Base-by-base conservation (phyloP, 129 eudicot species). In the Chrysanthemum seticuspe region DNA sequence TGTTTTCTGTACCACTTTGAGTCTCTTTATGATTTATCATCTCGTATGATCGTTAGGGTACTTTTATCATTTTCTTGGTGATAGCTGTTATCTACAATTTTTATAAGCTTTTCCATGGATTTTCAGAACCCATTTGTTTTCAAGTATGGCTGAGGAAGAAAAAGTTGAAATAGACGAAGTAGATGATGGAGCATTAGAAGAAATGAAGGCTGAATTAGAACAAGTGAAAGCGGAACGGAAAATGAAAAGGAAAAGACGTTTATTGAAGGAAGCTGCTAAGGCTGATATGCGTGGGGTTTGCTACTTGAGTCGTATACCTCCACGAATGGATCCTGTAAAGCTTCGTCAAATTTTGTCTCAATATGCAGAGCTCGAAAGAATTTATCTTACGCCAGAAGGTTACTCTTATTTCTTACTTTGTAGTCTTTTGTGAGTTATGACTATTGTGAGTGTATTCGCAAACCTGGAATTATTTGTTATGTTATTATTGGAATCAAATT, bases 311-410 rank as follows among this genome's bases (percentile, higher is more conserved):
- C 77, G 97, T 29, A 80, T 95, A 29, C 99, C 97, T 65, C 99
- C 99, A 3, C 91, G 84, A 44, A 95, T 95, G 99, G 94, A 95
- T 83, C 99, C 91, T 45, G 29, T 84, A 72, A 86, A 86, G 81
- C 96, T 94, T 65, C 89, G 96, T 8, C 96, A 90, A 75, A 68
- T 81, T 79, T 84, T 95, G 23, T 95, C 99, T 18, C 96, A 87
- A 53, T 87, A 65, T 74, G 96, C 94, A 72, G 97, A 95, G 11
- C 78, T 95, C 25, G 85, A 81, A 67, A 82, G 99, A 81, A 83
- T 95, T 49, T 95, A 91, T 82, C 97, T 95, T 63, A 74, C 83
- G 31, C 99, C 99, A 8, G 90, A 91, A 91, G 86, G 99, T 94
- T 31, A 72, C 71, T 25, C 14, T 6, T 50, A 14, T 62, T 68